phyloP scores from a whole-genome alignment of 2,329 filamentous ascomycete genomes.

The Diaporthe destruens region DNA sequence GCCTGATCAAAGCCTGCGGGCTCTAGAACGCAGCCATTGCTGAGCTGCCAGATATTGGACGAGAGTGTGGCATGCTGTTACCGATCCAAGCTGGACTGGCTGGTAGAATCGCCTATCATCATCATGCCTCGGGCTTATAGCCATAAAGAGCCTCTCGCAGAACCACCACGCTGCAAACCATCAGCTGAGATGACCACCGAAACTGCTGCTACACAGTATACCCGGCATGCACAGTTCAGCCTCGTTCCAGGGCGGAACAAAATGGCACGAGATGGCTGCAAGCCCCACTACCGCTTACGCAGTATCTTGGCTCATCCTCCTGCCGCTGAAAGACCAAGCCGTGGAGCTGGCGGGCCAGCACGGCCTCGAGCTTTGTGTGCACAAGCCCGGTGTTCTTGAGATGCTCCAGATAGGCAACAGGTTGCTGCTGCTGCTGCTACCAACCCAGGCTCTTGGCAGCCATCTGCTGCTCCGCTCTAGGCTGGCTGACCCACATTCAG shows the following conservation, averaged over 20 bases:
- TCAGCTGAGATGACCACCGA: slow-evolving; percentile 18
- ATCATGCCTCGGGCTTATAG: slow-evolving; percentile 12
- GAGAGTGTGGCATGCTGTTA: not conserved
- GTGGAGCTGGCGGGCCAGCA: not conserved
- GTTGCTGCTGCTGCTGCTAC: slow-evolving; percentile 10
- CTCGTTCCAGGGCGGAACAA: slow-evolving; percentile 15
- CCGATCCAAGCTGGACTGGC: not conserved
- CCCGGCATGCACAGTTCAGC: slow-evolving; percentile 17
- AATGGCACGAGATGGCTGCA: slow-evolving; percentile 7
- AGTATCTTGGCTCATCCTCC: not conserved
- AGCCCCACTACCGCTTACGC: slow-evolving; percentile 18
- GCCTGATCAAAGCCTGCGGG: not conserved
- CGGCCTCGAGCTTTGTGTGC: slow-evolving; percentile 10
- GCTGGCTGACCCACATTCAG: slow-evolving; percentile 26
- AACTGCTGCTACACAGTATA: slow-evolving; percentile 1
- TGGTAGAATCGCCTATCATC: not conserved
- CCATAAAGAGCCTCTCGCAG: slow-evolving; percentile 20
- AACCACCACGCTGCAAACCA: slow-evolving; percentile 3
- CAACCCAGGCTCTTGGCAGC: slow-evolving; percentile 14
- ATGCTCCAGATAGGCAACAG: not conserved
- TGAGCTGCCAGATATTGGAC: not conserved
- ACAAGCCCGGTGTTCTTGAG: not conserved
- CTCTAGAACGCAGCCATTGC: not conserved
- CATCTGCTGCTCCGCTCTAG: slow-evolving; percentile 27
- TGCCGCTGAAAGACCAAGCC: slow-evolving; percentile 8